These are phyloP conservation scores for Picea abies DNA, from an alignment of 83 land plant species.

Conservation along the genomic window DNA sequence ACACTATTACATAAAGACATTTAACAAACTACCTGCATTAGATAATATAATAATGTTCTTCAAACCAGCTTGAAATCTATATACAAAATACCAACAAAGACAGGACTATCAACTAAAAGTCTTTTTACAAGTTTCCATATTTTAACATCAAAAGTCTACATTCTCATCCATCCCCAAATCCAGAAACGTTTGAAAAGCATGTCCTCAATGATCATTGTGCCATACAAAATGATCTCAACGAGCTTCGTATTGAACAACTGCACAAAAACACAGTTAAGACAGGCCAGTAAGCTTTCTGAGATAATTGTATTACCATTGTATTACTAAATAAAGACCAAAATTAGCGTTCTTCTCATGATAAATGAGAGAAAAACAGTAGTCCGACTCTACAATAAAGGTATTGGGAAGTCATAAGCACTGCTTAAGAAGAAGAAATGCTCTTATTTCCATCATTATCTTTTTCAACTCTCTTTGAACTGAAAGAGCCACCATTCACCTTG, in stretches of 20 bases:
- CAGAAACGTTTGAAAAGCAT: neutral
- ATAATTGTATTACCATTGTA: neutral
- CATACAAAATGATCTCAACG: neutral
- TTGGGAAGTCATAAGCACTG: too few species aligned
- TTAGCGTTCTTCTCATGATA: too few species aligned
- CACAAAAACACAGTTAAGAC: neutral
- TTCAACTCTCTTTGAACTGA: too few species aligned
- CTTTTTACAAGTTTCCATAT: neutral
- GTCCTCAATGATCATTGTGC: neutral
- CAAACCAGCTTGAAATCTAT: neutral
- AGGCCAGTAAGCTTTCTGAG: neutral
- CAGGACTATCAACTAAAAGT: neutral
- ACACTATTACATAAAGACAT: too few species aligned
- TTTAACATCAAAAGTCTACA: neutral
- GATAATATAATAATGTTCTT: neutral
- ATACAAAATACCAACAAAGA: neutral
- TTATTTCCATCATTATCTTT: too few species aligned
- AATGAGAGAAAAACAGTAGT: too few species aligned
- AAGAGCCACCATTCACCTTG: too few species aligned
- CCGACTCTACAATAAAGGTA: too few species aligned
- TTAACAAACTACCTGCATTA: too few species aligned
- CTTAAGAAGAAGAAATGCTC: too few species aligned
- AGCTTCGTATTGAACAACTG: slow-evolving; percentile 20
- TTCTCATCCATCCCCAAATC: neutral
- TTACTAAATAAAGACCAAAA: too few species aligned